A percentile compares a stretch with the other conserved stretches of the same genome.
phyloP scores from a whole-genome alignment of 345 rosid genomes.

The Lenwebbia sp. region DNA sequence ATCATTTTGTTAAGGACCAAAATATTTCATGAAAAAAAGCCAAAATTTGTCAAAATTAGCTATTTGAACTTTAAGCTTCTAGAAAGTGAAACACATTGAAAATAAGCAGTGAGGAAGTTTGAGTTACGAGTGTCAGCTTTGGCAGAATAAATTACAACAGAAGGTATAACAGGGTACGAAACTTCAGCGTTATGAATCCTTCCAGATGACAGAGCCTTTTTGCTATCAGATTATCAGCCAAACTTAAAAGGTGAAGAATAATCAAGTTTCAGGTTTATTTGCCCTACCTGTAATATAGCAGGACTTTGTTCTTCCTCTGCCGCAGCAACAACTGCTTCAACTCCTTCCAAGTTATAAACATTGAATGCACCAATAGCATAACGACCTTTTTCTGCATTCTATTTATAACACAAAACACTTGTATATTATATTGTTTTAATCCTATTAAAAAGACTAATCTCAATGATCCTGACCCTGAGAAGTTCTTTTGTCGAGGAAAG shows the following conservation, averaged over 20 bases:
- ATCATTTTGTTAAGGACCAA: not conserved
- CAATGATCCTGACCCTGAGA: conserved; percentile 40
- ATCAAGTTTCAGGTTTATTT: not conserved
- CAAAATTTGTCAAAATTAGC: too few relatives aligned
- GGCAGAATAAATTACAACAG: not conserved
- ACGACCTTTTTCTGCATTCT: conserved; percentile 84
- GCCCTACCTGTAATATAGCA: conserved; percentile 82
- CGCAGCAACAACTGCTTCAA: conserved; percentile 90
- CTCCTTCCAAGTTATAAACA: conserved; percentile 91
- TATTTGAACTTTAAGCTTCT: not conserved
- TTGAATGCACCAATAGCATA: conserved; percentile 98
- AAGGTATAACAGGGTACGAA: not conserved
- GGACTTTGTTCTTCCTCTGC: conserved; percentile 94
- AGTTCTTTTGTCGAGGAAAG: conserved; percentile 63
- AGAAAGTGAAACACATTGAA: not conserved
- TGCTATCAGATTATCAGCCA: not conserved
- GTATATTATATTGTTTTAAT: not conserved
- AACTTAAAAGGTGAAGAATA: not conserved
- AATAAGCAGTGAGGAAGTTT: not conserved
- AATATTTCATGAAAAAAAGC: not conserved
- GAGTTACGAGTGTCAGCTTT: not conserved
- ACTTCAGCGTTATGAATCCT: not conserved
- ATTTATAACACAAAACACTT: not conserved
- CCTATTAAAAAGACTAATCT: not conserved
- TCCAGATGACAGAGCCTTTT: not conserved